Conservation (phyloP, 305 asterid genomes). For the Fraxinus latifolia region DNA sequence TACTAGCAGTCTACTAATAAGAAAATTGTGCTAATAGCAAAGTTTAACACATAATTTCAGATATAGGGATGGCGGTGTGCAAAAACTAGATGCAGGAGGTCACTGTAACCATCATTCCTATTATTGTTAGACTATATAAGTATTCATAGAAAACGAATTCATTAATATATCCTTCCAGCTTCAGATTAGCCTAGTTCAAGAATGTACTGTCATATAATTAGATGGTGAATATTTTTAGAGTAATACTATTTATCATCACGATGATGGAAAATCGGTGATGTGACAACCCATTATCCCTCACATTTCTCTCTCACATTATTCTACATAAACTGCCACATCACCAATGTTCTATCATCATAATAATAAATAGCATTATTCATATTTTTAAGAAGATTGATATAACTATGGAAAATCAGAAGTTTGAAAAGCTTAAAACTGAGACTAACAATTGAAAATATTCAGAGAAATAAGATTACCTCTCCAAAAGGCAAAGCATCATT, state of each 20-base stretch:
- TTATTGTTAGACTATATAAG: neutral
- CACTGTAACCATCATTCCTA: neutral
- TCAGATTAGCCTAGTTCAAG: neutral
- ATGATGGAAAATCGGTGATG: too few species aligned
- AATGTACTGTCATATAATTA: neutral
- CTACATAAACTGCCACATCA: neutral
- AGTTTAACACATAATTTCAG: neutral
- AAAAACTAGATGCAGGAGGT: neutral
- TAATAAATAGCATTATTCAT: neutral
- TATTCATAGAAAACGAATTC: neutral
- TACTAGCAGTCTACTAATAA: neutral
- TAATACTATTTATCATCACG: neutral
- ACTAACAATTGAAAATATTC: neutral
- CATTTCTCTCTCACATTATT: neutral
- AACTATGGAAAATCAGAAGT: neutral
- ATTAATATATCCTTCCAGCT: neutral
- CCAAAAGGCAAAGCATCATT: slow-evolving; percentile 83
- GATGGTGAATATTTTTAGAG: neutral
- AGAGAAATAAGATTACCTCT: slow-evolving; percentile 57
- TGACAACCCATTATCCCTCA: neutral
- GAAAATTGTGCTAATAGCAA: neutral
- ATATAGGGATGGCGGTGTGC: neutral
- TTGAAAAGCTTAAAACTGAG: slow-evolving; percentile 2
- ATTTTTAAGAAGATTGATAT: neutral
- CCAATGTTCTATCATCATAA: neutral